Evolutionary conservation across 495 filamentous ascomycete genomes (phyloP), one percentile per base, ranked within the genome.

Genomic region (Trichoderma virens): DNA sequence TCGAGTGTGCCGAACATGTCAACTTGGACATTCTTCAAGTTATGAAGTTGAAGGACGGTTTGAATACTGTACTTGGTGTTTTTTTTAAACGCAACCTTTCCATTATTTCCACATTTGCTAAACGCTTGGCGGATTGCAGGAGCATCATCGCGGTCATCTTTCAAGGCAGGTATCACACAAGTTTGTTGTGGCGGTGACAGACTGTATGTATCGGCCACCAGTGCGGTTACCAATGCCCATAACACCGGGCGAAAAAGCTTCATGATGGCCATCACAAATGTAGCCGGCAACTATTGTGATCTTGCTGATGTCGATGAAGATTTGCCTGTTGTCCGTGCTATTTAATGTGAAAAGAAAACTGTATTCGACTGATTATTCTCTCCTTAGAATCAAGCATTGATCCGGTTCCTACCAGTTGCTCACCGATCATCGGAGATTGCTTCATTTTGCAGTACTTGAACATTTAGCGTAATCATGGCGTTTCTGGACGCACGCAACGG

Each of bases 81-180:
- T 43, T 62, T 32, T 11, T 70, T 67, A 62, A 81, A 79, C n/a
- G 74, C 66, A 1, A 79, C 69, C 8, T 69, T 71, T 8, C 75
- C 77, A 65, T 76, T 68, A n/a, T 63, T 65, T 5, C 76, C 75
- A 62, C 78, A 80, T 3, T 66, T 60, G 27, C 73, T 45, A 28
- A 81, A 79, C 27, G 78, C 78, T 30, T 74, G 35, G 27, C 72
- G 69, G 54, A 80, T 76, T 0, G 73, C 72, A 14, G 77, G 75
- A 2, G 74, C 70, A 67, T 77, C 73, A 59, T 77, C 73, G 11
- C 62, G 16, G 5, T 34, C 60, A 62, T 62, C 34, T 4, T 43
- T 43, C 13, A 43, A 62, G 28, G 60, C 60, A 2, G 60, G 60
- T 18, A 62, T 62, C 8, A 62, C 60, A 32, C 60, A 62, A 4